Base-by-base conservation (phyloP, 345 rosid species). In the Microcos paniculata region DNA sequence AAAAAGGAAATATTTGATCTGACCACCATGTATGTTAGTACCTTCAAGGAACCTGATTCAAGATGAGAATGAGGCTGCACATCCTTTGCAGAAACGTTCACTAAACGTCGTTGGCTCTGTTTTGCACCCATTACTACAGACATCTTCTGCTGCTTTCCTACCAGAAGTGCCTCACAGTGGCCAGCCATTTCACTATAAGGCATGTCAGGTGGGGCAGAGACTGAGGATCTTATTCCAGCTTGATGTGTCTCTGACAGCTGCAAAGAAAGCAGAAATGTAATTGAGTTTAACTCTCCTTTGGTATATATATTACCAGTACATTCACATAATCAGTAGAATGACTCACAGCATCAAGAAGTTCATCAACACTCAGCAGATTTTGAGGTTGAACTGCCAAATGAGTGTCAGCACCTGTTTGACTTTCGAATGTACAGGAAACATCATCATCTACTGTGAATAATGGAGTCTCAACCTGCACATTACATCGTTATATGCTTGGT, bases 91-190 rank as follows among this genome's bases (percentile, higher is more conserved):
- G 80, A 46, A 7, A 70, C 28, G 69, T 56, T 70, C 68, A 73
- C 11, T 72, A 62, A 69, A 76, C 63, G 77, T 85, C 66, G 83
- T 78, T 23, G 83, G 75, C 74, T 86, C 58, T 78, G 84, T 51
- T 83, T 82, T 42, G 75, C 64, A 56, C 76, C 79, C 88, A 91
- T 79, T 82, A 87, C 80, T 65, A 80, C 79, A 67, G 79, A 80
- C 92, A 91, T 90, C 84, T 85, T 91, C 84, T 88, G 78, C 80
- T 87, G 89, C 81, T 91, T 91, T 62, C 90, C 97, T 63, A 69
- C 75, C 6, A 84, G 79, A 76, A 91, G 91, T 35, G 93, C 92
- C 66, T 89, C 96, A 33, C 97, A 90, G 28, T 90, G 88, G 59
- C 89, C 90, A 31, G 92, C 94, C 90, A 91, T 89, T 75, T 91